Conservation (phyloP, 352 stramenopile species). For the Globisporangium splendens region DNA sequence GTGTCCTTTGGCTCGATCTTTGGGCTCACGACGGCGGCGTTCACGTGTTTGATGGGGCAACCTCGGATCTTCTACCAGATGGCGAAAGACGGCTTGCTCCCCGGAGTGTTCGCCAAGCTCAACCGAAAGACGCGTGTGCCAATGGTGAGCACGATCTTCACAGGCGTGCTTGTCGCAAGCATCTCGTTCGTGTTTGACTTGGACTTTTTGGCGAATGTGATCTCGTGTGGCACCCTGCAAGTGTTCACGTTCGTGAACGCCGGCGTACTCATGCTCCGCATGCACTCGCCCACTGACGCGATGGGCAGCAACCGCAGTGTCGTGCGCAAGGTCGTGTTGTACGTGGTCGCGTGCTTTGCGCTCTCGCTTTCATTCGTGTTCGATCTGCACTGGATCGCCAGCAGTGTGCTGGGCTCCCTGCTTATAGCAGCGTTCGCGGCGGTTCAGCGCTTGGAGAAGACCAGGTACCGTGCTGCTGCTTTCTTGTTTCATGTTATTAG, state of each 20-base stretch:
- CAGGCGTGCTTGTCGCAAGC: slow-evolving; percentile 65
- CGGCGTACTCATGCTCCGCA: slow-evolving; percentile 82
- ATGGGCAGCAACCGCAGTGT: slow-evolving; percentile 12
- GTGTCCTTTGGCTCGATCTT: slow-evolving; percentile 93
- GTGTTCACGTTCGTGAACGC: slow-evolving; percentile 94
- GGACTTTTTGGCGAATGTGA: slow-evolving; percentile 90
- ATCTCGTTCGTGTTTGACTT: slow-evolving; percentile 90
- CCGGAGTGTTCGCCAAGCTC: slow-evolving; percentile 57
- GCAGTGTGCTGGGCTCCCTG: slow-evolving; percentile 28
- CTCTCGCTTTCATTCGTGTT: slow-evolving; percentile 70
- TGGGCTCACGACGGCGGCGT: slow-evolving; percentile 86
- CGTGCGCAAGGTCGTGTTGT: slow-evolving; percentile 53
- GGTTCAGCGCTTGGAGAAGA: slow-evolving; percentile 57
- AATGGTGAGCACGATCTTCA: slow-evolving; percentile 86
- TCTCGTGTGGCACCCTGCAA: slow-evolving; percentile 89
- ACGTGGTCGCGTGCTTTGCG: slow-evolving; percentile 53
- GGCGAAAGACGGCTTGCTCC: slow-evolving; percentile 80
- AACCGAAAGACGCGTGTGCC: slow-evolving; percentile 63
- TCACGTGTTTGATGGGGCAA: slow-evolving; percentile 91
- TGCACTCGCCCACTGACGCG: slow-evolving; percentile 33
- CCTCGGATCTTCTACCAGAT: slow-evolving; percentile 92
- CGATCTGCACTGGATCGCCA: slow-evolving; percentile 48
- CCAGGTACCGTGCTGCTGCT: slow-evolving; percentile 26
- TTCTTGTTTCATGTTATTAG: too few species aligned
- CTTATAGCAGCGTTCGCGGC: slow-evolving; percentile 40